Conservation (phyloP, 169 alveolate genomes). For the Miamiensis avidus region DNA sequence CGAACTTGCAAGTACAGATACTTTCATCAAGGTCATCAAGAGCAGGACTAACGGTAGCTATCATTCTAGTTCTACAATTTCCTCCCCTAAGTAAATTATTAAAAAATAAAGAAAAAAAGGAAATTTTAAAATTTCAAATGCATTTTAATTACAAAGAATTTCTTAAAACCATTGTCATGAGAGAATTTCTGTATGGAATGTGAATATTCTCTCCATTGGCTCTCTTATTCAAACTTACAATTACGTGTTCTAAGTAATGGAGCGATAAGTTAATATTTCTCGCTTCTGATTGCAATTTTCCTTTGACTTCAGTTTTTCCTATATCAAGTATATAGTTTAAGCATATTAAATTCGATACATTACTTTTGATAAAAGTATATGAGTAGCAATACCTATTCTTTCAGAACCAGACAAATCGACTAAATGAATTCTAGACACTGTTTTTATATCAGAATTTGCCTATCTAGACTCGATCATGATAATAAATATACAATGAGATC, state of each 20-base stretch:
- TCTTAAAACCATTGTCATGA: constrained; percentile 93
- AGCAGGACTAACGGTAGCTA: constrained; percentile 87
- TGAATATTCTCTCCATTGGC: constrained; percentile 78
- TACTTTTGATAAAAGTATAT: no score
- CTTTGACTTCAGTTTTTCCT: constrained; percentile 83
- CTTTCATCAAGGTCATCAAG: constrained; percentile 82
- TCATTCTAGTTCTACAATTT: constrained; percentile 92
- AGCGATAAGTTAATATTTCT: constrained; percentile 87
- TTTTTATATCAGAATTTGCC: constrained; percentile 85
- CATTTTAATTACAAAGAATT: constrained; percentile 75
- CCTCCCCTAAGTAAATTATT: constrained; percentile 76
- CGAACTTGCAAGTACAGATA: constrained; percentile 87
- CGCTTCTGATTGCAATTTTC: constrained; percentile 87
- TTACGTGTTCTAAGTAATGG: constrained; percentile 89
- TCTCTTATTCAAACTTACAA: constrained; percentile 78
- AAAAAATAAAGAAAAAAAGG: no score
- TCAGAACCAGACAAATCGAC: constrained; percentile 97
- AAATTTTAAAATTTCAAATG: no score
- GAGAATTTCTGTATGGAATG: constrained; percentile 93
- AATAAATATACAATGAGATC: constrained; percentile 95
- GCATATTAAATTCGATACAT: no score
- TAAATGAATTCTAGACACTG: constrained; percentile 90
- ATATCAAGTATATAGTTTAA: no score
- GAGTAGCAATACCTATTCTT: constrained; percentile 63
- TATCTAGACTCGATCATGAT: constrained; percentile 91